Evolutionary conservation across 208 protist species (phyloP).

Genomic region (Acanthamoeba royreba): DNA sequence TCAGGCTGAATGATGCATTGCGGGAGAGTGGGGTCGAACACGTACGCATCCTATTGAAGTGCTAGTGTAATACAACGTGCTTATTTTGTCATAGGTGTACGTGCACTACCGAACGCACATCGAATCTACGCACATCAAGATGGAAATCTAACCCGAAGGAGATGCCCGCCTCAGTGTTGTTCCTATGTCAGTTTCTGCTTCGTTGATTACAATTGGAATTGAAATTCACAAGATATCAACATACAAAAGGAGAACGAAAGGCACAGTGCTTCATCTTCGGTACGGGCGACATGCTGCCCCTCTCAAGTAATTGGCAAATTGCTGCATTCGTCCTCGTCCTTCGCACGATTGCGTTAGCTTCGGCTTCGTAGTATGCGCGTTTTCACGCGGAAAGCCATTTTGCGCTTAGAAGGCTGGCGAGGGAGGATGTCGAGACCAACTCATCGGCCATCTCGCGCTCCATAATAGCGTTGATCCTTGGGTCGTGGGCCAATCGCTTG

Average conservation of each 20-base stretch:
- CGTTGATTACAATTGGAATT: no score
- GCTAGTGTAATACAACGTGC: neutral
- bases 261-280: no score
- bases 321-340: no score
- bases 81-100: neutral
- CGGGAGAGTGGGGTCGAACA: neutral
- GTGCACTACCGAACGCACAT: neutral
- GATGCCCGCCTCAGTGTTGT: no score
- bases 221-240: no score
- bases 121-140: neutral
- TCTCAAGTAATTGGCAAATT: no score
- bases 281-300: no score
- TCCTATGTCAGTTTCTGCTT: no score
- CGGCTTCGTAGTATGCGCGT: no score
- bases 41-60: neutral
- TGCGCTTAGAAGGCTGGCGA: neutral
- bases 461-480: neutral
- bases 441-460: neutral
- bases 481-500: slow-evolving; percentile 6
- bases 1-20: neutral
- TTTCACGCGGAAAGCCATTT: no score
- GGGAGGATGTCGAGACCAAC: neutral
- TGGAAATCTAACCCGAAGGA: neutral
- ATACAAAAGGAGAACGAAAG: no score
- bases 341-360: no score